phyloP scores from a whole-genome alignment of 2,329 filamentous ascomycete genomes.

The Drechslerella coelobrocha region DNA sequence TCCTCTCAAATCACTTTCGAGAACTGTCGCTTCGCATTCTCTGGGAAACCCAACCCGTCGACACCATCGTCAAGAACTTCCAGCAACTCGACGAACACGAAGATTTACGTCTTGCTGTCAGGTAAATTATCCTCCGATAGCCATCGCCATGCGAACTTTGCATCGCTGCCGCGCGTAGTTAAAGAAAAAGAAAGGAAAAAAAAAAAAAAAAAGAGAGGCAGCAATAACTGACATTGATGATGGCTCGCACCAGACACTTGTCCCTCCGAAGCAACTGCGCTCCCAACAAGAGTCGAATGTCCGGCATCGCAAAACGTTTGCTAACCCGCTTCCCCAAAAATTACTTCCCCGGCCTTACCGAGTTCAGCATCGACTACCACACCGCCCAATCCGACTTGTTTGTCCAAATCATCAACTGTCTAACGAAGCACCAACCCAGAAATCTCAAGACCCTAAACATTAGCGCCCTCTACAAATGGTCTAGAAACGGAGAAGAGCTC shows the following conservation, averaged over 20 bases:
- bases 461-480: not conserved
- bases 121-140: constrained; percentile 4
- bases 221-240: not conserved
- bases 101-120: constrained; percentile 32
- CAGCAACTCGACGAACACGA: constrained; percentile 30
- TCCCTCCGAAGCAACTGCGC: constrained; percentile 10
- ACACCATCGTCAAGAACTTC: constrained; percentile 21
- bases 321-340: constrained; percentile 11
- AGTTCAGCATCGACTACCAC: constrained; percentile 24
- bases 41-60: constrained; percentile 31
- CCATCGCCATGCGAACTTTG: not conserved
- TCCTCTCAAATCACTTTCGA: constrained; percentile 20
- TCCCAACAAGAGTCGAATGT: constrained; percentile 15
- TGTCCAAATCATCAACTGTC: constrained; percentile 21
- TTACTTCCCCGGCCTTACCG: constrained; percentile 24
- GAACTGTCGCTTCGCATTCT: constrained; percentile 21
- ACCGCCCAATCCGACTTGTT: constrained; percentile 4
- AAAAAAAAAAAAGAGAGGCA: not conserved
- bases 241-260: constrained; percentile 17
- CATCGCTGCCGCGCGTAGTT: not conserved
- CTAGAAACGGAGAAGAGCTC: not conserved
- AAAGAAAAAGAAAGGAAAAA: not conserved
- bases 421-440: constrained; percentile 16
- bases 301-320: constrained; percentile 14
- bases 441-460: constrained; percentile 34